phyloP scores from a whole-genome alignment of 73 alveolate species.

The Symbiodinium pilosum region DNA sequence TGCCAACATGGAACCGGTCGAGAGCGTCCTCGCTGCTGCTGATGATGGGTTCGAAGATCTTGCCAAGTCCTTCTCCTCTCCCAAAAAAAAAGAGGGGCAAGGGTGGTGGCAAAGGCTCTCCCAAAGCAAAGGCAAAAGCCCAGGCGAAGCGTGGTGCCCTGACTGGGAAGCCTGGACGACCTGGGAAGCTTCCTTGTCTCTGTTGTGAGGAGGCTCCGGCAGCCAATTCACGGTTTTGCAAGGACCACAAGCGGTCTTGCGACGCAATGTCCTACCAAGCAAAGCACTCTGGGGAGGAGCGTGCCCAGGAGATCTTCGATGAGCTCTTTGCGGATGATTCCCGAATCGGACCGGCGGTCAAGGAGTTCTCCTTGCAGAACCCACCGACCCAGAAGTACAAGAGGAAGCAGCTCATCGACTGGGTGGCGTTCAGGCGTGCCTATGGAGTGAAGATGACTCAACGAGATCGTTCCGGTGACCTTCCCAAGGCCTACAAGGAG shows the following conservation, averaged over 20 bases:
- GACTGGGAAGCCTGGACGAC: background rate
- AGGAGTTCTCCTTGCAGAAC: background rate
- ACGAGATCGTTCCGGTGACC: background rate
- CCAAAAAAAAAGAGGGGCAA: background rate
- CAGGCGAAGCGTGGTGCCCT: background rate
- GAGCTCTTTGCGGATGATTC: background rate
- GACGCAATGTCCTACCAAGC: conserved; percentile 13
- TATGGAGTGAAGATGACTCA: background rate
- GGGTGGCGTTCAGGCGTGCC: background rate
- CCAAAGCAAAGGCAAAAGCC: background rate
- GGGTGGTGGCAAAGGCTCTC: too few relatives aligned
- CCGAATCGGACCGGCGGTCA: background rate
- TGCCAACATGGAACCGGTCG: background rate
- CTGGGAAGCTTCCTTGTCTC: background rate
- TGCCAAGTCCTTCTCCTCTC: too few relatives aligned
- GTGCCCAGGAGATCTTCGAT: background rate
- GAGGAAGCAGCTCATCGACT: background rate
- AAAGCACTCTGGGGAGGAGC: background rate
- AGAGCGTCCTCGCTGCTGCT: background rate
- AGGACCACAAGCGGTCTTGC: background rate
- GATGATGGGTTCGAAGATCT: background rate
- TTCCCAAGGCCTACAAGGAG: background rate
- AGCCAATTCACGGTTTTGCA: background rate
- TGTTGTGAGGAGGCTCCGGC: background rate
- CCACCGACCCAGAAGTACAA: background rate